These are phyloP conservation scores for Solanum hybrid DNA, from an alignment of 305 asterid genomes.

Conservation along the genomic window DNA sequence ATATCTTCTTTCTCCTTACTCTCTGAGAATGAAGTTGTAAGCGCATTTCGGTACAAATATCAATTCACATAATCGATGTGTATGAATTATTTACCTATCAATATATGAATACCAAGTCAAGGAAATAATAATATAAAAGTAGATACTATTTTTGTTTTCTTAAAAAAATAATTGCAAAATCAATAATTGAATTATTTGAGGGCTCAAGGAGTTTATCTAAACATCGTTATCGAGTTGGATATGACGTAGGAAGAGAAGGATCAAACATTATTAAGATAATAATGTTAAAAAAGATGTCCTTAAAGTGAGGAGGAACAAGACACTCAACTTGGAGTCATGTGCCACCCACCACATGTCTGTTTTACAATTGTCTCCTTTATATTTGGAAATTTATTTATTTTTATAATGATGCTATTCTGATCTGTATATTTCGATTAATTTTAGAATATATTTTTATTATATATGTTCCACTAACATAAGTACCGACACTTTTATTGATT, in stretches of 20 bases:
- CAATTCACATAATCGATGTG: neutral
- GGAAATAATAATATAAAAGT: neutral
- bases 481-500: neutral
- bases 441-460: no score
- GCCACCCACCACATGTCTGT: neutral
- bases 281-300: neutral
- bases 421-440: neutral
- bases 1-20: no score
- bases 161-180: neutral
- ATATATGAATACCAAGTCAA: neutral
- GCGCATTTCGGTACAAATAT: neutral
- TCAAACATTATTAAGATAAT: neutral
- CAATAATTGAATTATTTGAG: neutral
- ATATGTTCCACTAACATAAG: neutral
- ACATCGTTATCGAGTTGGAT: neutral
- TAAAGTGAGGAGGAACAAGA: constrained; percentile 2
- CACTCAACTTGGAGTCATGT: neutral
- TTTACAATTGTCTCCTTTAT: neutral
- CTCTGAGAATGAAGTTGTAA: no score
- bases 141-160: neutral
- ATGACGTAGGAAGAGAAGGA: neutral
- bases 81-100: neutral
- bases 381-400: neutral
- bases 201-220: neutral
- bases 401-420: neutral